Evolutionary conservation across 352 stramenopile species (phyloP).

Genomic region (Aphanomyces invadans): DNA sequence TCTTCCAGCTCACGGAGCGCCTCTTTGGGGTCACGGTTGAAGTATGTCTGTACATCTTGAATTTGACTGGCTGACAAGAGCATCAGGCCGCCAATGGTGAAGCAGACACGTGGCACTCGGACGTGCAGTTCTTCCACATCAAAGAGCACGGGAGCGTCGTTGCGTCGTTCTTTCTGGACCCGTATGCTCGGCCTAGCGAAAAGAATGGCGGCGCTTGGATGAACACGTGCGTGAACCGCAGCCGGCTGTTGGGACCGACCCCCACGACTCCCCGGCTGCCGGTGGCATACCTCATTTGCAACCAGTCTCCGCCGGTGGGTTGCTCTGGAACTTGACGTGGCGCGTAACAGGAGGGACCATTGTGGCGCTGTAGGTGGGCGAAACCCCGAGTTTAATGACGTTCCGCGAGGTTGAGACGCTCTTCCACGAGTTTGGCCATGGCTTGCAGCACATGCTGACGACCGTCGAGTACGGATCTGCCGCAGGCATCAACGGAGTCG

Average conservation of each 20-base stretch:
- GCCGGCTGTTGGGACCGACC: conserved; percentile 65
- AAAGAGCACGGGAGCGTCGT: conserved; percentile 56
- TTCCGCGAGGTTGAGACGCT: conserved; percentile 96
- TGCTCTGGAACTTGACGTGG: not conserved
- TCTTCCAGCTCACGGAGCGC: conserved; percentile 92
- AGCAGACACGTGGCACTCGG: conserved; percentile 83
- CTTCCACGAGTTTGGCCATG: conserved; percentile 96
- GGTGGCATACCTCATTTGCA: conserved; percentile 97
- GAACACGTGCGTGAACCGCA: conserved; percentile 94
- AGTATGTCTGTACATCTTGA: not conserved
- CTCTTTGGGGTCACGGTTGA: conserved; percentile 95
- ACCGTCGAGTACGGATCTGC: conserved; percentile 92
- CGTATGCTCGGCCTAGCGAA: conserved; percentile 94
- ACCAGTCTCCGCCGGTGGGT: conserved; percentile 87
- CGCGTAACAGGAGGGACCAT: not conserved
- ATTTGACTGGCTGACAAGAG: not conserved
- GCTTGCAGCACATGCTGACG: conserved; percentile 98
- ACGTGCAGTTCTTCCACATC: conserved; percentile 90
- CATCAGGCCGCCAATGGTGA: not conserved
- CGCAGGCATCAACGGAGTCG: conserved; percentile 95
- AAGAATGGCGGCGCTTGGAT: conserved; percentile 98
- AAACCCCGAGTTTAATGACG: conserved; percentile 96
- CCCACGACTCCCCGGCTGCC: conserved; percentile 69
- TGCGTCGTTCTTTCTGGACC: conserved; percentile 95
- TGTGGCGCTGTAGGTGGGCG: conserved; percentile 33